phyloP scores from a whole-genome alignment of 1,284 basidiomycete genomes.

The Laetiporus sulphureus region DNA sequence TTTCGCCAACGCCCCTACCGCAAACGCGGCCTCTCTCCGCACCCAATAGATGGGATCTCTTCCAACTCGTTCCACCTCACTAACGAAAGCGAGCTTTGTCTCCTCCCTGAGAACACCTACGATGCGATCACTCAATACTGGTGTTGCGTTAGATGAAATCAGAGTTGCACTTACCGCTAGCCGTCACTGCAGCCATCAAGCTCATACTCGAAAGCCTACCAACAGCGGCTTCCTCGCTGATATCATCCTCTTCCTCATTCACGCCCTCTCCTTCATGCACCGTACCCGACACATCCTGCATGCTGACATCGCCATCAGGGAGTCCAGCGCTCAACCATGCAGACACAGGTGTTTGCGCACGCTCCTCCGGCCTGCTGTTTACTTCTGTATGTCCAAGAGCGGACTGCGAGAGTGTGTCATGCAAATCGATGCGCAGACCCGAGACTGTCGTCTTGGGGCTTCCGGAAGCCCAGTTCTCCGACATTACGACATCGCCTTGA shows the following conservation, averaged over 20 bases:
- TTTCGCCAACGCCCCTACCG: slow-evolving; percentile 84
- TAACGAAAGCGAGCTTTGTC: slow-evolving; percentile 64
- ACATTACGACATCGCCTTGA: too few relatives aligned
- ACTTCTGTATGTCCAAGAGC: neutral
- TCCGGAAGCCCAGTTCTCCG: too few relatives aligned
- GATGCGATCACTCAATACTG: neutral
- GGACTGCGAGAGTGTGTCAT: too few relatives aligned
- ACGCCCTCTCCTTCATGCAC: slow-evolving; percentile 5
- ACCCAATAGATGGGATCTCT: slow-evolving; percentile 80
- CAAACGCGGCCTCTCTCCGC: slow-evolving; percentile 85
- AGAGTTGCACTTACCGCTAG: slow-evolving; percentile 48
- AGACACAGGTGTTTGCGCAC: neutral
- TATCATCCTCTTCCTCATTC: slow-evolving; percentile 18
- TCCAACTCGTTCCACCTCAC: slow-evolving; percentile 77
- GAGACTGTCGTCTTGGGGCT: too few relatives aligned
- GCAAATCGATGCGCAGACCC: too few relatives aligned
- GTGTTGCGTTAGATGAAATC: neutral
- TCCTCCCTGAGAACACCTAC: slow-evolving; percentile 58
- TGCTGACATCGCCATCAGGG: slow-evolving; percentile 3
- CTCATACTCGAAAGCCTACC: slow-evolving; percentile 92
- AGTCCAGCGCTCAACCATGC: slow-evolving; percentile 4
- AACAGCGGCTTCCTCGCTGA: slow-evolving; percentile 70
- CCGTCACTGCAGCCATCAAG: slow-evolving; percentile 81
- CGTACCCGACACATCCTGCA: slow-evolving; percentile 6
- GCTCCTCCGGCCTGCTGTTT: neutral